These are phyloP conservation scores for Biscogniauxia mediterranea DNA, from an alignment of 2,329 filamentous ascomycete genomes.

Conservation along the genomic window DNA sequence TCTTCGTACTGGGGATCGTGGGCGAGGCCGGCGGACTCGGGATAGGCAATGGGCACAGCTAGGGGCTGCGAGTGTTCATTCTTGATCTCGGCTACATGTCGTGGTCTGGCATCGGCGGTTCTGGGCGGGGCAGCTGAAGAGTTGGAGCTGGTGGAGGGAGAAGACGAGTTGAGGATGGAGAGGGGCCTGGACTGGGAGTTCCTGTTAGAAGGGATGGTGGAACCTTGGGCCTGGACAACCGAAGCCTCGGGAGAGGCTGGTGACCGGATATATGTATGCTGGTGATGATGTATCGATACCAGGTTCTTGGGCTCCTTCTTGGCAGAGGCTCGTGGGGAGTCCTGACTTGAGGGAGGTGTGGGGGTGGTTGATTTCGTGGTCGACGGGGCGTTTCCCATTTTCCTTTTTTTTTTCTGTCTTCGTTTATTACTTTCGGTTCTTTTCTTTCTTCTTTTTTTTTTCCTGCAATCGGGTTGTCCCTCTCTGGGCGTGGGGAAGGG, in stretches of 20 bases:
- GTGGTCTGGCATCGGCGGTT: slow-evolving; percentile 27
- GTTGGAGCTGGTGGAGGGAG: slow-evolving; percentile 36
- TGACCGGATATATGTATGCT: slow-evolving; percentile 42
- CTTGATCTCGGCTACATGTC: slow-evolving; percentile 33
- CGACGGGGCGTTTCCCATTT: slow-evolving; percentile 47
- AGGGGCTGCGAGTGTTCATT: slow-evolving; percentile 55
- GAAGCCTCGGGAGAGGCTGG: slow-evolving; percentile 62
- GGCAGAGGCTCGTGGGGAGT: slow-evolving; percentile 36
- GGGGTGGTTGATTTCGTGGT: slow-evolving; percentile 31
- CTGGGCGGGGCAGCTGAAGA: slow-evolving; percentile 30
- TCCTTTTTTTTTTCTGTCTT: slow-evolving; percentile 12
- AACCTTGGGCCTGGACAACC: slow-evolving; percentile 58
- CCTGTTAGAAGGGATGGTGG: slow-evolving; percentile 47
- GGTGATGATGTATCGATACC: slow-evolving; percentile 55
- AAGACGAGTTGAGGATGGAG: slow-evolving; percentile 48
- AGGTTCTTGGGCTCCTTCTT: slow-evolving; percentile 51
- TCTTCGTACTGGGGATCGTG: slow-evolving; percentile 37
- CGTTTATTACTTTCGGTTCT: slow-evolving; percentile 15
- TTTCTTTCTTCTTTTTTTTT: too few relatives aligned
- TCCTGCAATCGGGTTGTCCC: too few relatives aligned
- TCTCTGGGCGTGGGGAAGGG: not conserved
- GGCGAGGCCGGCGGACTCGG: slow-evolving; percentile 29
- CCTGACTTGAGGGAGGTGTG: slow-evolving; percentile 23
- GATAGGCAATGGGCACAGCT: slow-evolving; percentile 48
- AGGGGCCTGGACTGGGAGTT: slow-evolving; percentile 49